Percentiles rank a stretch among this genome's conserved stretches.
Conservation (phyloP, 495 filamentous ascomycete species). For the Hypoxylon intermedium region DNA sequence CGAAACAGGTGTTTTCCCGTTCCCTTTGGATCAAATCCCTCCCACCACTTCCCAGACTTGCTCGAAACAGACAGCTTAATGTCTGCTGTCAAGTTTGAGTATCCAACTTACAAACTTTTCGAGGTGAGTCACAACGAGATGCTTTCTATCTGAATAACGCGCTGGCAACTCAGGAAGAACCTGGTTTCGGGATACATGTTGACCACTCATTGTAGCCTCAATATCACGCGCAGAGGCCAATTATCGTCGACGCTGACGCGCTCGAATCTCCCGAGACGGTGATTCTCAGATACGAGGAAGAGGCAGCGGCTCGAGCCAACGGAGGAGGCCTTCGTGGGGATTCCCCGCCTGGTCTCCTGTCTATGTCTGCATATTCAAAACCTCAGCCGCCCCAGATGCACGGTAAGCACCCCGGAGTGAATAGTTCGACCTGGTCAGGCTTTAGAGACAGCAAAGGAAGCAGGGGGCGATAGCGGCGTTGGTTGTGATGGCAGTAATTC, state of each 20-base stretch:
- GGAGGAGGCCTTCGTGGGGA: conserved; percentile 57
- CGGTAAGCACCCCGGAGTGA: conserved; percentile 44
- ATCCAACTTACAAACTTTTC: conserved; percentile 58
- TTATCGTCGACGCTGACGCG: conserved; percentile 56
- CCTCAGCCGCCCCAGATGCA: conserved; percentile 55
- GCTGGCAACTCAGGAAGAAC: neutral
- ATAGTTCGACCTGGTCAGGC: neutral
- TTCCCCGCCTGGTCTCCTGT: conserved; percentile 59
- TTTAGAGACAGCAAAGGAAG: neutral
- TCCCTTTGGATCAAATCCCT: conserved; percentile 30
- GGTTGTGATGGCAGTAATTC: neutral
- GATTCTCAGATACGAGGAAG: conserved; percentile 55
- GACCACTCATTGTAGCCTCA: conserved; percentile 47
- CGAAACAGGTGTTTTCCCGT: conserved; percentile 43
- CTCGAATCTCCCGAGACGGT: conserved; percentile 58
- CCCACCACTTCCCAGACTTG: conserved; percentile 13
- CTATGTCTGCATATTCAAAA: conserved; percentile 55
- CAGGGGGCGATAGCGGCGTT: neutral
- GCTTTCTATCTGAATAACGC: neutral
- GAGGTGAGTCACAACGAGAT: conserved; percentile 49
- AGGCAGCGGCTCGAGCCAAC: conserved; percentile 54
- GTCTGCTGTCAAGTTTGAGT: conserved; percentile 58
- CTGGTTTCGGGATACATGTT: conserved; percentile 5
- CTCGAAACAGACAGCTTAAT: conserved; percentile 52
- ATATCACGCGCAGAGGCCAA: conserved; percentile 55